Conservation (phyloP, 441 rosid species). For the Monsonia emarginata region DNA sequence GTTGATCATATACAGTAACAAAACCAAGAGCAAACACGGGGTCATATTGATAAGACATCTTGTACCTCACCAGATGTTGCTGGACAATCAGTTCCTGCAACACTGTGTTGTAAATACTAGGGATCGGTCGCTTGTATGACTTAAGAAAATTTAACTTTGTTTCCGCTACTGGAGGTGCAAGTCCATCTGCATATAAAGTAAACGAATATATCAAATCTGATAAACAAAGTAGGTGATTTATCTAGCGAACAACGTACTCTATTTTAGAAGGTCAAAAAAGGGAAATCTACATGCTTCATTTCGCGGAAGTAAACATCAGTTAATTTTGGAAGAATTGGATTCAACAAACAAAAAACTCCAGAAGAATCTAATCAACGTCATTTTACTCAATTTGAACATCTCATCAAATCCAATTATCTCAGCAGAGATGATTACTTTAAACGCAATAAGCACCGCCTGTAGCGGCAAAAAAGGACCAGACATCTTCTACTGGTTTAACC, state of each 20-base stretch:
- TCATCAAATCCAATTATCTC: background rate
- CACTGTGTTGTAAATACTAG: constrained; percentile 78
- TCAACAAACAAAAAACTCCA: background rate
- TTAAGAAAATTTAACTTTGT: constrained; percentile 67
- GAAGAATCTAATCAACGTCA: background rate
- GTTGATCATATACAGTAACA: constrained; percentile 84
- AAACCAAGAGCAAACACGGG: constrained; percentile 89
- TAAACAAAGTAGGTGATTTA: background rate
- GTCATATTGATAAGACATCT: constrained; percentile 68
- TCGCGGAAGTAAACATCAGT: background rate
- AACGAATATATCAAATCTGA: constrained; percentile 6
- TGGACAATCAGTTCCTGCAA: constrained; percentile 85
- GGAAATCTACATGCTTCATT: background rate
- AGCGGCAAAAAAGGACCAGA: background rate
- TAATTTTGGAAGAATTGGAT: background rate
- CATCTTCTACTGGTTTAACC: background rate
- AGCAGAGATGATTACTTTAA: background rate
- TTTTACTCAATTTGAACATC: background rate
- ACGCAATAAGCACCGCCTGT: background rate
- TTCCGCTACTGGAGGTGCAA: constrained; percentile 55
- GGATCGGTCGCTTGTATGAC: constrained; percentile 78
- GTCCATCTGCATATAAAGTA: constrained; percentile 40
- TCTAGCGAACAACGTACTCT: background rate
- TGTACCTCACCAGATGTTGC: constrained; percentile 86
- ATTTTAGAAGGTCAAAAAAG: background rate